These are phyloP conservation scores for Falciphora oryzae DNA, from an alignment of 2,329 filamentous ascomycete genomes.

Conservation along the genomic window DNA sequence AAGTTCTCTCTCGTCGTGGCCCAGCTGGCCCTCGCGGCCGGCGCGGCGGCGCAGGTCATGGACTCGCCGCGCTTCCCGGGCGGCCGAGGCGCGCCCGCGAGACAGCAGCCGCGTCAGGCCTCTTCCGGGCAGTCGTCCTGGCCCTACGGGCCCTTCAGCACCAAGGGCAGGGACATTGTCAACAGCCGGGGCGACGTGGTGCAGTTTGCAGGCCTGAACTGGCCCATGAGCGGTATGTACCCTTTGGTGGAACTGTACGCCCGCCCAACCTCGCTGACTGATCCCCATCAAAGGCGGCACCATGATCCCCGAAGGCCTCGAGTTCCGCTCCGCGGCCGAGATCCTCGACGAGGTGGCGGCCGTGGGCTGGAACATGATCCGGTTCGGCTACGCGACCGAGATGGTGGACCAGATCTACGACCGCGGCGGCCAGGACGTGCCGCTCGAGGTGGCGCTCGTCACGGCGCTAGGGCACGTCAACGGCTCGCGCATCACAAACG, in stretches of 20 bases:
- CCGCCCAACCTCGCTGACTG: too few relatives aligned
- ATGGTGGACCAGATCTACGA: conserved; percentile 46
- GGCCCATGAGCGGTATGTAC: conserved; percentile 27
- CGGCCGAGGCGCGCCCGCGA: background rate
- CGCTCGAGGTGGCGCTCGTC: conserved; percentile 31
- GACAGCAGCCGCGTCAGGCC: conserved; percentile 1
- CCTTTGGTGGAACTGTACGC: too few relatives aligned
- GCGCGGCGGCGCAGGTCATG: conserved; percentile 8
- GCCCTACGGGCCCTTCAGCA: conserved; percentile 34
- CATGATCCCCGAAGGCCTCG: conserved; percentile 51
- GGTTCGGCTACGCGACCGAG: conserved; percentile 49
- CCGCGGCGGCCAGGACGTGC: conserved; percentile 31
- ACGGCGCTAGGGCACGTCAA: conserved; percentile 39
- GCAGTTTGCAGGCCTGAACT: conserved; percentile 31
- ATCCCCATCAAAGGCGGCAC: conserved; percentile 31
- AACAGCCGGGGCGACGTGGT: conserved; percentile 29
- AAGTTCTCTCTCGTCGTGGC: conserved; percentile 6
- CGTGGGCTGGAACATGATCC: conserved; percentile 50
- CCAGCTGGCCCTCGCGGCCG: conserved; percentile 6
- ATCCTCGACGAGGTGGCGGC: conserved; percentile 43
- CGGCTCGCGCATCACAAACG: conserved; percentile 37
- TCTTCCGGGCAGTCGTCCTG: conserved; percentile 15
- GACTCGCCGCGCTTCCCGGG: background rate
- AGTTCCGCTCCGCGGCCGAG: conserved; percentile 42
- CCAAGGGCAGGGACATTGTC: conserved; percentile 31